phyloP scores from a whole-genome alignment of 352 stramenopile genomes.

The Phytophthora ramorum region DNA sequence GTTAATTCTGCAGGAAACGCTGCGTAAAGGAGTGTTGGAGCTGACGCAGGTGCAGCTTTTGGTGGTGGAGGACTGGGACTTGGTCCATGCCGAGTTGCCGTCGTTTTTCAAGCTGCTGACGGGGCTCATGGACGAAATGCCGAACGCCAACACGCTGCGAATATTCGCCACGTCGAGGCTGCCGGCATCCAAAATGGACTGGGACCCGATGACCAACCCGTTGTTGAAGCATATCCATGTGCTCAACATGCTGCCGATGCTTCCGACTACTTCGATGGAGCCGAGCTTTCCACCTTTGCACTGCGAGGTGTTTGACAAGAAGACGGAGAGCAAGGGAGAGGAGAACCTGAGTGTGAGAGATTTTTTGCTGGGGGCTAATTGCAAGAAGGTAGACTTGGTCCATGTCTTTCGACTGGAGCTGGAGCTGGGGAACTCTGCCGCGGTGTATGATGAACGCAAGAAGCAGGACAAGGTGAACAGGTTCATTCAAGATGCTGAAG shows the following conservation, averaged over 20 bases:
- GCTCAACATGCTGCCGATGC: slow-evolving; percentile 64
- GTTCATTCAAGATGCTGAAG: slow-evolving; percentile 75
- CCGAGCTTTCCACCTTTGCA: slow-evolving; percentile 50
- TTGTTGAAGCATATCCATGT: slow-evolving; percentile 69
- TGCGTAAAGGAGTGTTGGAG: slow-evolving; percentile 41
- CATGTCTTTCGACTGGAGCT: slow-evolving; percentile 66
- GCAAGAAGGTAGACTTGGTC: slow-evolving; percentile 74
- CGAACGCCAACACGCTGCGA: slow-evolving; percentile 15
- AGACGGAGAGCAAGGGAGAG: slow-evolving; percentile 6
- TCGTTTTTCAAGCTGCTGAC: slow-evolving; percentile 62
- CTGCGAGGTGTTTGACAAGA: slow-evolving; percentile 56
- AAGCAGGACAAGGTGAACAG: slow-evolving; percentile 76
- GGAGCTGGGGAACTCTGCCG: slow-evolving; percentile 75
- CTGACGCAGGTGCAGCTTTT: slow-evolving; percentile 52
- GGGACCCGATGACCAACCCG: slow-evolving; percentile 52
- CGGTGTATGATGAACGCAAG: slow-evolving; percentile 76
- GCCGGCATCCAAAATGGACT: slow-evolving; percentile 61
- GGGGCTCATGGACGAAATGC: slow-evolving; percentile 17
- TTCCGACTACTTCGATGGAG: slow-evolving; percentile 30
- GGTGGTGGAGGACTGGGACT: slow-evolving; percentile 70
- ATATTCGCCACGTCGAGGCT: slow-evolving; percentile 71
- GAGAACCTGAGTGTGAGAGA: slow-evolving; percentile 45
- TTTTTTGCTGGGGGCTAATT: slow-evolving; percentile 75
- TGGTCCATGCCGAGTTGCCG: slow-evolving; percentile 66
- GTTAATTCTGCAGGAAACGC: slow-evolving; percentile 41